phyloP scores from a whole-genome alignment of 176 grass and related monocot species.

The Oryza rufipogon region DNA sequence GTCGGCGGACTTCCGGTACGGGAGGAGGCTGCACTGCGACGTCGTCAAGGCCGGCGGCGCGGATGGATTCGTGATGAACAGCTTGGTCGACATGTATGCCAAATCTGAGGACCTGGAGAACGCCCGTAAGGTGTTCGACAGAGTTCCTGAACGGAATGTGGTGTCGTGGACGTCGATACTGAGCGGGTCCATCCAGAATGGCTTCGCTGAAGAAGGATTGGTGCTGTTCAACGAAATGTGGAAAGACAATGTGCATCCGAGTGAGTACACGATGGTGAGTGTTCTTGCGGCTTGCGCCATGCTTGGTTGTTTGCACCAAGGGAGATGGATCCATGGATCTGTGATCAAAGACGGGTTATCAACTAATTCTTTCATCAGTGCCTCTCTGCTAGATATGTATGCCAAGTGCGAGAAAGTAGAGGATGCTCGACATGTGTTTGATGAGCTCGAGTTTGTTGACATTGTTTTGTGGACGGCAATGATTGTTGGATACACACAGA shows the following conservation, averaged over 20 bases:
- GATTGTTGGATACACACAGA: slow-evolving; percentile 72
- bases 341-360: slow-evolving; percentile 47
- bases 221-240: slow-evolving; percentile 63
- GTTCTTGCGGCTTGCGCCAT: slow-evolving; percentile 46
- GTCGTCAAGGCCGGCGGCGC: slow-evolving; percentile 43
- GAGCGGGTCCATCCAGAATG: slow-evolving; percentile 56
- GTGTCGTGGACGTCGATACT: slow-evolving; percentile 71
- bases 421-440: slow-evolving; percentile 49
- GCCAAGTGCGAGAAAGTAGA: slow-evolving; percentile 55
- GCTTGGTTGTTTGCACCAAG: slow-evolving; percentile 50
- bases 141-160: slow-evolving; percentile 46
- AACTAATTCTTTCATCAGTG: slow-evolving; percentile 47
- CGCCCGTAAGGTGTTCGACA: slow-evolving; percentile 48
- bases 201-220: slow-evolving; percentile 34
- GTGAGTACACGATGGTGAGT: slow-evolving; percentile 48
- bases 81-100: slow-evolving; percentile 56
- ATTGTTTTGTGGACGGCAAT: slow-evolving; percentile 70
- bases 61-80: slow-evolving; percentile 61
- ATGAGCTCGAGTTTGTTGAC: slow-evolving; percentile 44
- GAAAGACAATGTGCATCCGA: slow-evolving; percentile 1
- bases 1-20: slow-evolving; percentile 48
- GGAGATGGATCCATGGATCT: slow-evolving; percentile 74
- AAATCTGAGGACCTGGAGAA: slow-evolving; percentile 54
- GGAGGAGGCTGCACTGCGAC: slow-evolving; percentile 48
- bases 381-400: slow-evolving; percentile 66